Evolutionary conservation across 192 early-diverging fungal genomes (phyloP), one percentile per base, ranked within the genome.

Genomic region (Linnemannia schmuckeri): DNA sequence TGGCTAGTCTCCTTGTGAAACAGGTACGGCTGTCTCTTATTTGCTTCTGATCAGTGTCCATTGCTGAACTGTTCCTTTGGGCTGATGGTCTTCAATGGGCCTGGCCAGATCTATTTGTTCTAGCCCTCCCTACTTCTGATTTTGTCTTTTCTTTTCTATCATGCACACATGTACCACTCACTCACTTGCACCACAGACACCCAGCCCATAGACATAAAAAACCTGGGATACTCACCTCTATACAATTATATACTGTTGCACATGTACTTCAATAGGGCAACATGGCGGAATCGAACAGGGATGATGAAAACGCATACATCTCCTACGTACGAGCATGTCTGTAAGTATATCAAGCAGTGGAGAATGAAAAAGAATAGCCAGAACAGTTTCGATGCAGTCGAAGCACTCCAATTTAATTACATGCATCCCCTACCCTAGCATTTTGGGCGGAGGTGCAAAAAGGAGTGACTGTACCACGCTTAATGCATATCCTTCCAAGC

Each of bases 1-100:
- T 86, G 83, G 83, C 83, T 35, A 86, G 83, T 42, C 79, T 86
- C 30, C 71, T 86, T 10, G 75, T 86, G 44, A 86, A 86, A 75
- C 83, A 86, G 83, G 83, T 79, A 85, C 27, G 38, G 13, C 18
- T 30, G 5, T 38, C 38, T 54, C 49, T 52, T 52, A 33, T 37
- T 66, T 49, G 38, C 42, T 40, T 42, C n/a, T 42, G 69, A 40
- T 41, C 24, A 37, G 69, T 24, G 9, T 38, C 4, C 17, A 7
- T 1, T 35, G 35, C 1, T 35, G 35, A 54, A 22, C 35, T 37
- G 6, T 13, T 46, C 44, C 44, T 46, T 46, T 15, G 10, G 44
- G 2, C 44, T 0, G 52, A 24, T 55, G 52, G 52, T 20, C 18
- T n/a, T 57, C 10, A 18, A 18, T 52, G 49, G 55, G 49, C 22